Conservation (phyloP, 2,329 filamentous ascomycete species). For the Aspergillus versicolor region DNA sequence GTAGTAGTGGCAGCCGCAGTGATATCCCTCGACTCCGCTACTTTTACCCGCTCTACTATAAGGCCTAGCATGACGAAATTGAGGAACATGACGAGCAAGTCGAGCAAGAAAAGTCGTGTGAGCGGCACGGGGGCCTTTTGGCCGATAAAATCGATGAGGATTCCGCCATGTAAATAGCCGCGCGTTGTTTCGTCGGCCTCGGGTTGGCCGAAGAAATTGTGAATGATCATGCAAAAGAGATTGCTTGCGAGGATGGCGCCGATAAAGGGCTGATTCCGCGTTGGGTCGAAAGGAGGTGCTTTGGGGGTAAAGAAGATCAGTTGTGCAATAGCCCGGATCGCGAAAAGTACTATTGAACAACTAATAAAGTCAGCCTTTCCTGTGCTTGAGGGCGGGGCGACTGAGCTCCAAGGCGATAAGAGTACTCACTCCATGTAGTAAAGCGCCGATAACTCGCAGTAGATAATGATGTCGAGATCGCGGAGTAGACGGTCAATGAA, state of each 20-base stretch:
- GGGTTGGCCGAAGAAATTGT: slow-evolving; percentile 54
- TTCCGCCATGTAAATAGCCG: slow-evolving; percentile 60
- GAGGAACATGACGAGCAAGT: slow-evolving; percentile 54
- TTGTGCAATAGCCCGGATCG: slow-evolving; percentile 56
- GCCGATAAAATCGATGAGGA: slow-evolving; percentile 65
- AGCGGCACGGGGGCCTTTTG: slow-evolving; percentile 58
- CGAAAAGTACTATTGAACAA: slow-evolving; percentile 59
- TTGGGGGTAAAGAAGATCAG: slow-evolving; percentile 61
- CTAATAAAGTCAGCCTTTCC: slow-evolving; percentile 31
- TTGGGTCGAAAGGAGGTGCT: slow-evolving; percentile 52
- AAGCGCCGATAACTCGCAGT: slow-evolving; percentile 60
- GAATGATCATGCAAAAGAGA: slow-evolving; percentile 56
- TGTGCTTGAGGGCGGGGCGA: neutral
- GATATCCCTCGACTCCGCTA: slow-evolving; percentile 31
- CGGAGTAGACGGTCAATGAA: slow-evolving; percentile 57
- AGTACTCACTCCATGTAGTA: slow-evolving; percentile 63
- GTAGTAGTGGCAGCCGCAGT: slow-evolving; percentile 12
- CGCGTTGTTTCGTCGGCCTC: slow-evolving; percentile 52
- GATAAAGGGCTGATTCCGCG: slow-evolving; percentile 53
- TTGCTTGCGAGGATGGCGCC: slow-evolving; percentile 56
- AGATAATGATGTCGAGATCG: slow-evolving; percentile 59
- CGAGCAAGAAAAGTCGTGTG: slow-evolving; percentile 52
- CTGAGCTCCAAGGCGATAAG: neutral
- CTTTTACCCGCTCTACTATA: slow-evolving; percentile 52
- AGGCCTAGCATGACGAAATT: slow-evolving; percentile 59